These are phyloP conservation scores for Trifolium fragiferum DNA, from an alignment of 306 rosid species.

Conservation along the genomic window DNA sequence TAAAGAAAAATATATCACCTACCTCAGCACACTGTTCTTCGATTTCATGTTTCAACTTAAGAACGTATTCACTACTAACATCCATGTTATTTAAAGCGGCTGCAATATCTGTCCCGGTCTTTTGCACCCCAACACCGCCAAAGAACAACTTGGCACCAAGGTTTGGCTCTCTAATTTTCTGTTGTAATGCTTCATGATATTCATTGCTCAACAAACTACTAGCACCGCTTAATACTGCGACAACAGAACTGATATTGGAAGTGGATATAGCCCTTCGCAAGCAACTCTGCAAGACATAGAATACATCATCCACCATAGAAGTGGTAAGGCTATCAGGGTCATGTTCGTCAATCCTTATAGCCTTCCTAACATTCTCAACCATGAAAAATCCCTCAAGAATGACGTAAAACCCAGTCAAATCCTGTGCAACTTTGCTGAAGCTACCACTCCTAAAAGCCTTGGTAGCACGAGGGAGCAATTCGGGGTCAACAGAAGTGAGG, in stretches of 20 bases:
- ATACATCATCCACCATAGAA: slow-evolving; percentile 96
- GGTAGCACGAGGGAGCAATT: slow-evolving; percentile 85
- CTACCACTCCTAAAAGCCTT: slow-evolving; percentile 87
- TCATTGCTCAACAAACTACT: slow-evolving; percentile 86
- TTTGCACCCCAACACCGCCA: slow-evolving; percentile 90
- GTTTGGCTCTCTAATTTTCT: slow-evolving; percentile 86
- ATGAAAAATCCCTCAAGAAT: slow-evolving; percentile 93
- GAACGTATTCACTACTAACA: slow-evolving; percentile 84
- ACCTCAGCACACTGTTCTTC: slow-evolving; percentile 98
- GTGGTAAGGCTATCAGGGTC: slow-evolving; percentile 91
- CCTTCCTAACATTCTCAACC: slow-evolving; percentile 97
- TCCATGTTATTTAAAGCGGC: slow-evolving; percentile 90
- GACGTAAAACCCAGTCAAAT: slow-evolving; percentile 86
- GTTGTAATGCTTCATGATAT: slow-evolving; percentile 86
- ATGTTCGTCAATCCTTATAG: slow-evolving; percentile 82
- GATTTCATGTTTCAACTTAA: slow-evolving; percentile 86
- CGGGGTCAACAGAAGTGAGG: slow-evolving; percentile 82
- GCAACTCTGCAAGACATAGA: slow-evolving; percentile 94
- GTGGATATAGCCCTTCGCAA: slow-evolving; percentile 84
- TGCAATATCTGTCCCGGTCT: slow-evolving; percentile 88
- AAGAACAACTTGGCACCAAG: slow-evolving; percentile 90
- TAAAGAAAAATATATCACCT: slow-evolving; percentile 41
- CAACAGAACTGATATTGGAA: slow-evolving; percentile 85
- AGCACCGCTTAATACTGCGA: slow-evolving; percentile 87
- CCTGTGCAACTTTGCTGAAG: slow-evolving; percentile 87